These are phyloP conservation scores for Dryas alaskensis DNA, from an alignment of 306 rosid genomes.

Conservation along the genomic window DNA sequence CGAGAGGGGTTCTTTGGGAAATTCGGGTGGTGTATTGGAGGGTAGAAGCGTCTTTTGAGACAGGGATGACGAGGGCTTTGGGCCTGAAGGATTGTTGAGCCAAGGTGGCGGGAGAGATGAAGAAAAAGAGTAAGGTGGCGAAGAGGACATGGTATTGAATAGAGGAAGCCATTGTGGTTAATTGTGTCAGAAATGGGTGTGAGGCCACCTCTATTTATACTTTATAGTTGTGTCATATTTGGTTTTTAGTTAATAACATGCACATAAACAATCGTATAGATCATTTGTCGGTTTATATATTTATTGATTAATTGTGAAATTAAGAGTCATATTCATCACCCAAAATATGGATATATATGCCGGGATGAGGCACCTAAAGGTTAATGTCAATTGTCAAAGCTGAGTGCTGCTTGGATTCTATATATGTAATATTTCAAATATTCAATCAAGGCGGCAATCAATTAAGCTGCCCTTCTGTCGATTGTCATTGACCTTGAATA, in stretches of 20 bases:
- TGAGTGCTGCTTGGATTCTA: too few relatives aligned
- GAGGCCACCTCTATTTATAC: constrained; percentile 12
- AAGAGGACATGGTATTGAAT: constrained; percentile 13
- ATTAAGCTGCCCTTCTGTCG: too few relatives aligned
- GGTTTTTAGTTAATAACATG: not conserved
- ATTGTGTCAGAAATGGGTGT: not conserved
- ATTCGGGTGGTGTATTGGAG: constrained; percentile 48
- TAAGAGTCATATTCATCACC: too few relatives aligned
- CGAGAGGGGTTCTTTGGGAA: constrained; percentile 48
- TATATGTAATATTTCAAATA: too few relatives aligned
- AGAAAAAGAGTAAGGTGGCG: constrained; percentile 8
- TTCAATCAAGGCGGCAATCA: too few relatives aligned
- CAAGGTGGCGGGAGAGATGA: constrained; percentile 15
- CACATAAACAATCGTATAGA: too few relatives aligned
- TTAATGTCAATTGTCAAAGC: too few relatives aligned
- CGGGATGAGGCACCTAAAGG: too few relatives aligned
- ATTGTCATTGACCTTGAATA: too few relatives aligned
- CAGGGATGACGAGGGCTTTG: constrained; percentile 38
- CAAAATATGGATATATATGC: too few relatives aligned
- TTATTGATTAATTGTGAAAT: too few relatives aligned
- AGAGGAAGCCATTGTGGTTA: not conserved
- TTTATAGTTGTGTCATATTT: not conserved
- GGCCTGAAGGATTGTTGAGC: constrained; percentile 52
- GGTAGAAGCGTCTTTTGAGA: constrained; percentile 39
- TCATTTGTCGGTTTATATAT: too few relatives aligned